Evolutionary conservation across 2,329 filamentous ascomycete genomes (phyloP), one percentile per base, ranked within the genome.

Genomic region (Hymenotorrendiella dingleyae): DNA sequence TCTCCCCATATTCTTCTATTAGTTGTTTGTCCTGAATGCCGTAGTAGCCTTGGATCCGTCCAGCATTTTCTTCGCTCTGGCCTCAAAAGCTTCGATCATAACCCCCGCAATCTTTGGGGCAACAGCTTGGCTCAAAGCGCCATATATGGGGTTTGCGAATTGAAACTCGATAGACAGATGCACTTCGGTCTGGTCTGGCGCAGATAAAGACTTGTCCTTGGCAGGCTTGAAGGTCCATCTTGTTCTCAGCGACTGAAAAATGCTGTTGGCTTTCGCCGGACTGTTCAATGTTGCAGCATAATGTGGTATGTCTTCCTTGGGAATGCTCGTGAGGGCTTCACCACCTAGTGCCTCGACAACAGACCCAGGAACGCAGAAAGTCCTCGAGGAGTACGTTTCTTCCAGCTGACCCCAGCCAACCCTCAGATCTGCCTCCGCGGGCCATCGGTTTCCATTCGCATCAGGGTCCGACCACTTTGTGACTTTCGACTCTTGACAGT

Each of bases 41-140:
- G 28, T 12, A 7, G 28, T 17, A 30, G 50, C 47, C 6, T 54
- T 49, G 14, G 48, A 48, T 3, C 51, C 50, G 24, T 55, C 67
- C 54, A 76, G 62, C 36, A 87, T 61, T 56, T 76, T 69, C 59
- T 70, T 70, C 5, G 93, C 89, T 58, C 86, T 74, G 64, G 78
- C 77, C 68, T 96, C 90, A 69, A 98, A 98, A 1, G 93, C 91
- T 63, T 86, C 82, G 52, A 97, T 85, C 89, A 98, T 95, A 51
- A 85, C 73, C 4, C 80, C 81, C 1, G 88, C 91, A 50, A 96
- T 80, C 66, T 86, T 88, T 23, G 87, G 84, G 52, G 88, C 87
- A 19, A 93, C 82, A 24, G 86, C 83, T 27, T 80, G 75, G 62
- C 90, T 93, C 60, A 96, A 71, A 16, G 85, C 80, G 30, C 81